Conservation (phyloP, 2,329 filamentous ascomycete species). For the Calonectria naviculata region DNA sequence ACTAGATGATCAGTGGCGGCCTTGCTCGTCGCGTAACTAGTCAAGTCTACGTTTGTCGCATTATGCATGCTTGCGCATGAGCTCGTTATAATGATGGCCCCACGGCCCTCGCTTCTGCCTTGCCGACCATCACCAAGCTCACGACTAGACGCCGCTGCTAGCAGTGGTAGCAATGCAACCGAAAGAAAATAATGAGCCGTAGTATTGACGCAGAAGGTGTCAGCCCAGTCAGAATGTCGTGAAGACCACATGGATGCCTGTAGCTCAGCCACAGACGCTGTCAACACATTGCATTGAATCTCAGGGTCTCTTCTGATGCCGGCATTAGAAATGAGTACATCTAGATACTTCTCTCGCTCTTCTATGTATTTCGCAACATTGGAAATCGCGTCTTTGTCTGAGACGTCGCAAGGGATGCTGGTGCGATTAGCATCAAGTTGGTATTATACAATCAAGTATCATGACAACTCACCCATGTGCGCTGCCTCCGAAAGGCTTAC, state of each 20-base stretch:
- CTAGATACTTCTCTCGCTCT: slow-evolving; percentile 52
- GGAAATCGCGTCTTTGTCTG: slow-evolving; percentile 53
- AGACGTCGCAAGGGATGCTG: slow-evolving; percentile 51
- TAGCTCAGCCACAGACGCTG: slow-evolving; percentile 53
- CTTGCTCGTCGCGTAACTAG: slow-evolving; percentile 62
- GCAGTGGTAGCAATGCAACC: slow-evolving; percentile 56
- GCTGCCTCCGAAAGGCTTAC: slow-evolving; percentile 47
- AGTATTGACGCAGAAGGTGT: slow-evolving; percentile 59
- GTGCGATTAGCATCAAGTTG: slow-evolving; percentile 3
- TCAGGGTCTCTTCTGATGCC: slow-evolving; percentile 59
- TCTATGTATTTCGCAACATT: slow-evolving; percentile 45
- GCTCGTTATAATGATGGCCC: slow-evolving; percentile 60
- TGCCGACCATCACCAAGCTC: slow-evolving; percentile 46
- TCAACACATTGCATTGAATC: slow-evolving; percentile 54
- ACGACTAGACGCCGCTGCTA: slow-evolving; percentile 51
- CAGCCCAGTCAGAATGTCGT: slow-evolving; percentile 53
- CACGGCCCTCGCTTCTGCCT: slow-evolving; percentile 49
- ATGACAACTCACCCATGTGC: slow-evolving; percentile 48
- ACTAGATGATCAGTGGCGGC: slow-evolving; percentile 64
- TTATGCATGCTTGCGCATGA: slow-evolving; percentile 65
- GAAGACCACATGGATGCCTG: slow-evolving; percentile 61
- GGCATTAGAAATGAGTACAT: slow-evolving; percentile 61
- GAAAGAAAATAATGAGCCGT: slow-evolving; percentile 62
- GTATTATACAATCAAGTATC: too few species aligned
- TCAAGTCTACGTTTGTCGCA: slow-evolving; percentile 62